Evolutionary conservation across 768 basidiomycete species (phyloP).

Genomic region (Coprinopsis strossmayeri): DNA sequence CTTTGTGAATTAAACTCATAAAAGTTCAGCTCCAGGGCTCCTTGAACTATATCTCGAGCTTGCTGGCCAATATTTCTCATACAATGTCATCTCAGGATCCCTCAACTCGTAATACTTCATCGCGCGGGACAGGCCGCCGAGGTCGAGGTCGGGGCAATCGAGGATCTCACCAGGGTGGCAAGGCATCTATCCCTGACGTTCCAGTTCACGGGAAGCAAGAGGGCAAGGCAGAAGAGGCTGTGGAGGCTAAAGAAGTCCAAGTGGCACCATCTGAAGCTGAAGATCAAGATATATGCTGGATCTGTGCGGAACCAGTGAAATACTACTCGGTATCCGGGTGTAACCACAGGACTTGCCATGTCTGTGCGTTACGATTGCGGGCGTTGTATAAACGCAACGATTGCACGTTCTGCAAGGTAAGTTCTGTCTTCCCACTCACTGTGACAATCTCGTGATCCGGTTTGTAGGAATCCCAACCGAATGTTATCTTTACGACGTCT

Average conservation of each 20-base stretch:
- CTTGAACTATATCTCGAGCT: no score
- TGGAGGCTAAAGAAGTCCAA: not conserved
- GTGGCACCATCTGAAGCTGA: conserved; percentile 19
- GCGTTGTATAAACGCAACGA: conserved; percentile 91
- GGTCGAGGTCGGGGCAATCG: not conserved
- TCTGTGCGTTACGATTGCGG: conserved; percentile 81
- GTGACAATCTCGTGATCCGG: not conserved
- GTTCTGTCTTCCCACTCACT: not conserved
- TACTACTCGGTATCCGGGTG: conserved; percentile 87
- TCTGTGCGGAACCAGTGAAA: conserved; percentile 91
- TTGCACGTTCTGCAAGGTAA: conserved; percentile 95
- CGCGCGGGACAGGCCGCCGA: not conserved
- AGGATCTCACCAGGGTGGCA: not conserved
- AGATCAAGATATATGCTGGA: conserved; percentile 67
- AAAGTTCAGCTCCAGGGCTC: no score
- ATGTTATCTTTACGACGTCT: conserved; percentile 70
- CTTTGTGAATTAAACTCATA: no score
- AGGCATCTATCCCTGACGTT: not conserved
- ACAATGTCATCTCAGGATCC: no score
- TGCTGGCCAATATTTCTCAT: no score
- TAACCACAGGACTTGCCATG: conserved; percentile 93
- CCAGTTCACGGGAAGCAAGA: not conserved
- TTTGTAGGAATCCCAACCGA: conserved; percentile 60
- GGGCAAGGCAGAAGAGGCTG: not conserved
- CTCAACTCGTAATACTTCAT: no score